phyloP scores from a whole-genome alignment of 148 eudicot genomes.

The Heliosperma pusillum region DNA sequence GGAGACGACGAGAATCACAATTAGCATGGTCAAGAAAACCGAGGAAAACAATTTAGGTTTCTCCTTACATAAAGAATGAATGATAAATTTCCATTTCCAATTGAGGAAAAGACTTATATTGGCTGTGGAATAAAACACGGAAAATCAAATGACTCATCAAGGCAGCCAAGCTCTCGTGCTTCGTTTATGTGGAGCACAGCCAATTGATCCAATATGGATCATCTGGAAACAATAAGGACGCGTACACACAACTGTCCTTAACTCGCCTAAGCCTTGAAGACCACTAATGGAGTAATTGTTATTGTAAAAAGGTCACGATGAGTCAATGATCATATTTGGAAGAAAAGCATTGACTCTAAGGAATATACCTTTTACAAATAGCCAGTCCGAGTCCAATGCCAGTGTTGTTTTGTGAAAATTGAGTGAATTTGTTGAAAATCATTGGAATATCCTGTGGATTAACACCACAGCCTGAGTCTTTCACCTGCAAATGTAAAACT shows the following conservation, averaged over 20 bases:
- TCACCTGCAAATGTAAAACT: conserved; percentile 48
- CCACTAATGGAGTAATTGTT: not conserved
- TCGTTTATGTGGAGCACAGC: not conserved
- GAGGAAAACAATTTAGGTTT: not conserved
- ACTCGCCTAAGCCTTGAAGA: not conserved
- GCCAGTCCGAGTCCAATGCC: conserved; percentile 89
- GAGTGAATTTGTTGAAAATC: conserved; percentile 66
- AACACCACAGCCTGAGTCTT: conserved; percentile 88
- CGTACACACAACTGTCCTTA: no score
- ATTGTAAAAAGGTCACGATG: not conserved
- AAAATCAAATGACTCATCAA: not conserved
- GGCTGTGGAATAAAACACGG: not conserved
- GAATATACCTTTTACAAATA: conserved; percentile 71
- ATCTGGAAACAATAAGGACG: no score
- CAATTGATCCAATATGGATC: no score
- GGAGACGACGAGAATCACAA: not conserved
- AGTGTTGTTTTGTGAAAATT: conserved; percentile 37
- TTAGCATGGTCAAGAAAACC: not conserved
- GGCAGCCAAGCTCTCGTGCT: not conserved
- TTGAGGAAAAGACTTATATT: not conserved
- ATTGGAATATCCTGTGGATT: conserved; percentile 62
- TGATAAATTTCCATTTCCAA: not conserved
- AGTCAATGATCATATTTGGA: not conserved
- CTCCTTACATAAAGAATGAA: no score
- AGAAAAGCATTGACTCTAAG: not conserved